Evolutionary conservation across 768 basidiomycete species (phyloP), one percentile per base, ranked within the genome.

Genomic region (Russula sp.): DNA sequence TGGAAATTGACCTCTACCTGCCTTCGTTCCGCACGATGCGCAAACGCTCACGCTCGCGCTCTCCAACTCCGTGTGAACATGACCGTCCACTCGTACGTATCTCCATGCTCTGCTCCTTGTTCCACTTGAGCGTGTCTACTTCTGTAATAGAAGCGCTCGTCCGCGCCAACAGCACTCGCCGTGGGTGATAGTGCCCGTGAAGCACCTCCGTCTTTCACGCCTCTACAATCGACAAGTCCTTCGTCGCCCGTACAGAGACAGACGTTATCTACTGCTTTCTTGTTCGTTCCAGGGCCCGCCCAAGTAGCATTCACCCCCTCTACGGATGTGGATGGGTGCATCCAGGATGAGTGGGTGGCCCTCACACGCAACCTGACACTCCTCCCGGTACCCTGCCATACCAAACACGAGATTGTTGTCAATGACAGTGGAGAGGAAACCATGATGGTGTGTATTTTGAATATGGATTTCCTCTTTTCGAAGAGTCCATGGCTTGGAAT

Each of bases 321-420:
- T 74, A 18, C 36, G 18, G 39, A 39, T 34, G 48, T 18, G 43
- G 67, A 50, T 49, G 56, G 18, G 41, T 53, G 29, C 14, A 18
- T 62, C 20, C 61, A 62, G 43, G 61, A 62, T 8, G 88, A 89
- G 68, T 91, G 87, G 89, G 88, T 90, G 11, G 76, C 78, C 60
- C 86, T 85, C 69, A 81, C 89, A 5, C 79, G 81, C 57, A 84
- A 80, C 50, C 77, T 90, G 63, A 78, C 80, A n/a, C 86, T 90
- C 22, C 49, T 46, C 18, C 43, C 64, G 14, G 49, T 46, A 13
- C 58, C 35, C 16, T 25, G 36, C 42, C 3, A 59, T 8, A 41
- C 41, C 7, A 58, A 64, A 14, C 25, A 45, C 3, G 48, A 51
- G n/a, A 34, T 38, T 14, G 9, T 22, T 7, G 9, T 14, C 16